These are phyloP conservation scores for Aspergillus udagawae DNA, from an alignment of 2,329 filamentous ascomycete genomes.

Conservation along the genomic window DNA sequence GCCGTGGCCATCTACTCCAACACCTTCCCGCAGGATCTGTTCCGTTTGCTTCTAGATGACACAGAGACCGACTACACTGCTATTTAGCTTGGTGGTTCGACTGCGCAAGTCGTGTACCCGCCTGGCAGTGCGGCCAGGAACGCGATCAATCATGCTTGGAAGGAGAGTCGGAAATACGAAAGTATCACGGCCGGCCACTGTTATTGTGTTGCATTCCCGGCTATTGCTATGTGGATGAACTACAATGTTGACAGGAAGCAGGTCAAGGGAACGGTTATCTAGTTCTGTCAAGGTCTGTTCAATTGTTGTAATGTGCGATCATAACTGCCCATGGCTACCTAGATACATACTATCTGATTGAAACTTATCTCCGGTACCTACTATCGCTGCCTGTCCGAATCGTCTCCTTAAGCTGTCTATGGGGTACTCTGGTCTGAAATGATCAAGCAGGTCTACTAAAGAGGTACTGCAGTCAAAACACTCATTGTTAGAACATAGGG, in stretches of 20 bases:
- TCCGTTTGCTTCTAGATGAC: constrained; percentile 40
- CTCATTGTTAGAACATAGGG: too few species aligned
- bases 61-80: constrained; percentile 13
- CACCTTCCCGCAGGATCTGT: constrained; percentile 49
- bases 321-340: too few species aligned
- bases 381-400: too few species aligned
- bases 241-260: constrained; percentile 38
- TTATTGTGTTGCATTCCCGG: constrained; percentile 31
- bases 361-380: too few species aligned
- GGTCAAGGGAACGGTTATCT: constrained; percentile 34
- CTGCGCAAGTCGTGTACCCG: constrained; percentile 26
- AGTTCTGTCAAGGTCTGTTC: background rate
- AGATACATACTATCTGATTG: too few species aligned
- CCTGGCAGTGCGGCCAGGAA: constrained; percentile 25
- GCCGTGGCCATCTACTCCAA: constrained; percentile 53
- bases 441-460: too few species aligned
- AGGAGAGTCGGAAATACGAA: constrained; percentile 32
- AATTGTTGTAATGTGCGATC: too few species aligned
- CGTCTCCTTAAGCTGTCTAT: too few species aligned
- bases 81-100: constrained; percentile 26
- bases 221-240: constrained; percentile 37
- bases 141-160: constrained; percentile 38
- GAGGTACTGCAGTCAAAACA: too few species aligned
- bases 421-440: too few species aligned
- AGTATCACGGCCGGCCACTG: constrained; percentile 31